Evolutionary conservation across 75 land plant genomes (phyloP).

Genomic region (Azolla pinnata): DNA sequence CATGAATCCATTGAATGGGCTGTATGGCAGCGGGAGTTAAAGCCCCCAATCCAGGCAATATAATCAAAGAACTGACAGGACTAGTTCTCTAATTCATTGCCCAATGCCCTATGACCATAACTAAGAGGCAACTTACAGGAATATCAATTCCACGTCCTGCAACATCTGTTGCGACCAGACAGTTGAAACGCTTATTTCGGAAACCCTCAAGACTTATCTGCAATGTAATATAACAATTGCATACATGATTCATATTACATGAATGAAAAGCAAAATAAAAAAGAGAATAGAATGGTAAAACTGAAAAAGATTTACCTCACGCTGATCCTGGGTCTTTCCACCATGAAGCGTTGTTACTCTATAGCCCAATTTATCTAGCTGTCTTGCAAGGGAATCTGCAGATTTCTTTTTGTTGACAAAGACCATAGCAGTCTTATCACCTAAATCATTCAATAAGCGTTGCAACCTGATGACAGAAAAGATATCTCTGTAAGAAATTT

Average conservation of each 20-base stretch:
- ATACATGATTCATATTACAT: not conserved
- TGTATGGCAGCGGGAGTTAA: too few species aligned
- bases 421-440: constrained; percentile 91
- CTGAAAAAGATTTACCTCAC: constrained; percentile 37
- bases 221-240: too few species aligned
- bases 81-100: too few species aligned
- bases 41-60: too few species aligned
- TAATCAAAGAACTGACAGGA: too few species aligned
- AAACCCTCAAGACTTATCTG: constrained; percentile 88
- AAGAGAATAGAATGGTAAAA: not conserved
- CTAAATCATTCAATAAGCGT: constrained; percentile 69
- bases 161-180: constrained; percentile 94
- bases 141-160: constrained; percentile 98
- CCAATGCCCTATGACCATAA: too few species aligned
- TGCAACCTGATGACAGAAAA: constrained; percentile 26
- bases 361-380: constrained; percentile 65
- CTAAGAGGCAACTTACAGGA: constrained; percentile 27
- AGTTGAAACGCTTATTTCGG: constrained; percentile 66
- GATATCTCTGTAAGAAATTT: too few species aligned
- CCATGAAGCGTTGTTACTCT: constrained; percentile 87
- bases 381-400: constrained; percentile 65
- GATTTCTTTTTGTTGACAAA: constrained; percentile 82
- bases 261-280: not conserved
- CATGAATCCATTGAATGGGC: too few species aligned
- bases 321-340: constrained; percentile 91